Conservation (phyloP, 495 filamentous ascomycete genomes). For the Talaromyces liani region DNA sequence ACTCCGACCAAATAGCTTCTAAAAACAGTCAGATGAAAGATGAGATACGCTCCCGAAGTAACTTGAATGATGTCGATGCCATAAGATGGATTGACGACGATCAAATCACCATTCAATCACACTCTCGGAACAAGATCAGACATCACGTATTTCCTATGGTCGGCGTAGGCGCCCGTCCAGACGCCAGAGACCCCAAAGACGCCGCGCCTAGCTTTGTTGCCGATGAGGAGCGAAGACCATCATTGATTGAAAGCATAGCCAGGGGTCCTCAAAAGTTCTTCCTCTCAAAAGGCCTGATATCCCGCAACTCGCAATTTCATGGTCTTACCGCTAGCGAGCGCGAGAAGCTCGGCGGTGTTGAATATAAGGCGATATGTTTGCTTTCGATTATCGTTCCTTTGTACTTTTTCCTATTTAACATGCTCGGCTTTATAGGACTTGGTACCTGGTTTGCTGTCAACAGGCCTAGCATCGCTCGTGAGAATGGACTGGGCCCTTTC, state of each 20-base stretch:
- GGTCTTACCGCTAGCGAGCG: constrained; percentile 60
- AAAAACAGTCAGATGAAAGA: not conserved
- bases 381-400: constrained; percentile 62
- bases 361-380: constrained; percentile 71
- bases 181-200: constrained; percentile 31
- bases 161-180: constrained; percentile 45
- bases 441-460: constrained; percentile 64
- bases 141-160: constrained; percentile 43
- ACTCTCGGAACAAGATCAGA: constrained; percentile 9
- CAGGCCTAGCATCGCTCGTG: constrained; percentile 44
- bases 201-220: constrained; percentile 16
- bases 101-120: constrained; percentile 24
- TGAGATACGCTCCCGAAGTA: not conserved
- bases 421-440: constrained; percentile 63
- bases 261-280: constrained; percentile 32
- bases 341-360: constrained; percentile 66
- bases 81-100: constrained; percentile 22
- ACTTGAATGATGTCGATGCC: constrained; percentile 7
- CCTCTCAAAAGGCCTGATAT: constrained; percentile 39
- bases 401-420: constrained; percentile 67
- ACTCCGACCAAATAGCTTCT: not conserved
- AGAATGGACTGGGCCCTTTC: constrained; percentile 64
- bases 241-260: constrained; percentile 19
- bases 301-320: constrained; percentile 69
- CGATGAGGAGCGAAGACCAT: constrained; percentile 13